Evolutionary conservation across 2,329 filamentous ascomycete species (phyloP).

Genomic region (Diaporthe ampelina): DNA sequence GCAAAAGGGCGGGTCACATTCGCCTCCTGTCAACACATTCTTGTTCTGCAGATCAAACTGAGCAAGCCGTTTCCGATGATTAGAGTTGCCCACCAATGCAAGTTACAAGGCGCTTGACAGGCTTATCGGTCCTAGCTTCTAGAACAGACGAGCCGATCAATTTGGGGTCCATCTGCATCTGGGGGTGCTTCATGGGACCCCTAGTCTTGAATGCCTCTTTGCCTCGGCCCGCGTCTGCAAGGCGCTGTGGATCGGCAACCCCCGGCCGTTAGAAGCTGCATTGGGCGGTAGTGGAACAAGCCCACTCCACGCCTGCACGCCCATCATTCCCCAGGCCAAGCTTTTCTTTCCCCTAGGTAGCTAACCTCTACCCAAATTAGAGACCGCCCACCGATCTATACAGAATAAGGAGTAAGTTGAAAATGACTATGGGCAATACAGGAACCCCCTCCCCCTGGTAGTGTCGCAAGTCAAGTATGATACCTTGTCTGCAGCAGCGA

Average conservation of each 20-base stretch:
- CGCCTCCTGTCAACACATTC: constrained; percentile 7
- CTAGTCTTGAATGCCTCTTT: not conserved
- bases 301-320: constrained; percentile 15
- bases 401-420: no score
- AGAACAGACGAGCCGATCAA: constrained; percentile 27
- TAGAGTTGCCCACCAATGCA: constrained; percentile 28
- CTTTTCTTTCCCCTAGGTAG: no score
- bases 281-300: constrained; percentile 18
- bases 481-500: no score
- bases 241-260: constrained; percentile 17
- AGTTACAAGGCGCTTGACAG: not conserved
- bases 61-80: constrained; percentile 10
- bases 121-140: constrained; percentile 12
- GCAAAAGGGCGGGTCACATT: constrained; percentile 9
- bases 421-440: no score
- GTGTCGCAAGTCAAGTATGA: no score
- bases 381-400: no score
- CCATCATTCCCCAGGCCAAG: not conserved
- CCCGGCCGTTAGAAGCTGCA: not conserved
- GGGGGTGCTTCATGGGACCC: not conserved
- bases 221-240: constrained; percentile 26
- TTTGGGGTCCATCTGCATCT: constrained; percentile 11
- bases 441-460: no score
- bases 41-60: constrained; percentile 19
- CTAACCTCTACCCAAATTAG: no score